phyloP scores from a whole-genome alignment of 2,329 filamentous ascomycete species.

The Phaeosphaeriaceae sp. region DNA sequence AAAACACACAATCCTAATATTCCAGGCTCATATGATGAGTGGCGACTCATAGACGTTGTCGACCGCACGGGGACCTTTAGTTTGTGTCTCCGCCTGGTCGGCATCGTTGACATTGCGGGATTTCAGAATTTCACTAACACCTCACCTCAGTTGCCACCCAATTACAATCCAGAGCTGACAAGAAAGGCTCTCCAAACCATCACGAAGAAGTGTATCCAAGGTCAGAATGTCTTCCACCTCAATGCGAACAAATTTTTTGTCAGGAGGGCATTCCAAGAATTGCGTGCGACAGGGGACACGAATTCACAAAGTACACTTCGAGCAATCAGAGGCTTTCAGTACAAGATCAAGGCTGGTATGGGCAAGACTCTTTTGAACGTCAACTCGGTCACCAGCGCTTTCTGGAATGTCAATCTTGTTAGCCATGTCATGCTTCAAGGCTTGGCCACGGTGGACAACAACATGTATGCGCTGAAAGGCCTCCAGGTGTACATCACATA shows the following conservation, averaged over 20 bases:
- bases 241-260: background rate
- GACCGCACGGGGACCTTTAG: background rate
- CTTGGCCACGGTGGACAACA: background rate
- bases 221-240: background rate
- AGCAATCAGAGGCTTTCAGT: background rate
- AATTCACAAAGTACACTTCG: background rate
- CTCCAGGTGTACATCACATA: background rate
- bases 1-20: no score
- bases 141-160: no score
- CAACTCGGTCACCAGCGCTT: background rate
- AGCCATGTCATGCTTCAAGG: background rate
- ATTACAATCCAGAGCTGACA: background rate
- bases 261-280: background rate
- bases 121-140: background rate
- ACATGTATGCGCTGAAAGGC: background rate
- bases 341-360: constrained; percentile 3
- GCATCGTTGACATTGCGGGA: background rate
- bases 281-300: background rate
- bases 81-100: background rate
- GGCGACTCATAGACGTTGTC: background rate
- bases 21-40: background rate
- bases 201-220: constrained; percentile 1
- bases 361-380: constrained; percentile 2
- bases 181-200: constrained; percentile 1
- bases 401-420: background rate